phyloP scores from a whole-genome alignment of 495 filamentous ascomycete species.

The Evernia prunastri region DNA sequence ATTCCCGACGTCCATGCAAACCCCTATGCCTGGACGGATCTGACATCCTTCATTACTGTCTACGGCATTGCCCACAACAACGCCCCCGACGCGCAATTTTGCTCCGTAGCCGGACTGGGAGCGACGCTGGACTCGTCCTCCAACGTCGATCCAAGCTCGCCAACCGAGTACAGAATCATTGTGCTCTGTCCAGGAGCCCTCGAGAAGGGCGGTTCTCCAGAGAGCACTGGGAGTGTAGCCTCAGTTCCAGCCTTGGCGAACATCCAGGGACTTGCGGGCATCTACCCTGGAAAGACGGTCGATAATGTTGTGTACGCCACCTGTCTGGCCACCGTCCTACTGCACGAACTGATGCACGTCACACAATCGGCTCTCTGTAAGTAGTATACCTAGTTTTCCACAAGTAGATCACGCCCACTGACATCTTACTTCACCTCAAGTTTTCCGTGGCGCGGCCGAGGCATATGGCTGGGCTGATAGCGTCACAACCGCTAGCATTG shows the following conservation, averaged over 20 bases:
- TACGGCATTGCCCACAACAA: not conserved
- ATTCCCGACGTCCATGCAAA: not conserved
- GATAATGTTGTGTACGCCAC: not conserved
- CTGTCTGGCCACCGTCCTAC: not conserved
- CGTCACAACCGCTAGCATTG: not conserved
- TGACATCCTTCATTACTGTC: conserved; percentile 1
- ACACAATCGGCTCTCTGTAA: not conserved
- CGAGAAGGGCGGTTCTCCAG: not conserved
- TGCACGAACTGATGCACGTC: not conserved
- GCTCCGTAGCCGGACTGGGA: not conserved
- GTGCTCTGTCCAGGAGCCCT: conserved; percentile 1
- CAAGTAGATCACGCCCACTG: not conserved
- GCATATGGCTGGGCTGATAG: not conserved
- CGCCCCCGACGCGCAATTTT: not conserved
- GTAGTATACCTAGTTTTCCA: not conserved
- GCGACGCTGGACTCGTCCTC: not conserved
- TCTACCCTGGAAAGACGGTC: not conserved
- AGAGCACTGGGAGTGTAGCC: not conserved
- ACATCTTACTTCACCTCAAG: not conserved
- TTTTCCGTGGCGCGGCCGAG: not conserved
- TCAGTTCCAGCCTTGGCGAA: not conserved
- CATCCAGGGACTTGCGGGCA: not conserved
- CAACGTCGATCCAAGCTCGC: not conserved
- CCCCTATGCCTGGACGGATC: not conserved
- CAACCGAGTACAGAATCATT: not conserved